A percentile compares a stretch with the other conserved stretches of the same genome.
Evolutionary conservation across 192 early-diverging fungal species (phyloP).

Genomic region (Allomyces macrogynus): DNA sequence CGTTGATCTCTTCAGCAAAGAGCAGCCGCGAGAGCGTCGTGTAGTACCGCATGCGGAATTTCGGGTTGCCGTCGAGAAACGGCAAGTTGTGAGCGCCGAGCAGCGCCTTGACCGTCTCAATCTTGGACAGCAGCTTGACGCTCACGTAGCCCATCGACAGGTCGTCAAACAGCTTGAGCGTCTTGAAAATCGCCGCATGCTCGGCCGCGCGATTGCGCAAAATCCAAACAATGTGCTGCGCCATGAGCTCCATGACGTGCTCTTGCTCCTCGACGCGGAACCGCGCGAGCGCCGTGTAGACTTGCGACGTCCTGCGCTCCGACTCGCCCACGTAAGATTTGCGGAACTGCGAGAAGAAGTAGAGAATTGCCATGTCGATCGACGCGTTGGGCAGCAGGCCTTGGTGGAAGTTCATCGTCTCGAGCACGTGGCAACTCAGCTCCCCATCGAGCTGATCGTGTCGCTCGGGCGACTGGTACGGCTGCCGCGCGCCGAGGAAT

Average conservation of each 20-base stretch:
- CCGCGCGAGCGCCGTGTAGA: slow-evolving; percentile 38
- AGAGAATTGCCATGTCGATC: slow-evolving; percentile 60
- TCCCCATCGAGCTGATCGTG: slow-evolving; percentile 62
- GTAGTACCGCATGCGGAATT: slow-evolving; percentile 48
- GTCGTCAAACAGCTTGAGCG: slow-evolving; percentile 56
- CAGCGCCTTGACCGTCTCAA: slow-evolving; percentile 45
- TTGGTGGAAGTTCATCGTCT: slow-evolving; percentile 47
- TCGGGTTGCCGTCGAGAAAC: slow-evolving; percentile 39
- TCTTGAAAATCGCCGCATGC: slow-evolving; percentile 33
- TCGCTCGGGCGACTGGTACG: slow-evolving; percentile 53
- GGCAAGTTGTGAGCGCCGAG: slow-evolving; percentile 43
- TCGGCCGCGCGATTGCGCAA: slow-evolving; percentile 35
- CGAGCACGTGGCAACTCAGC: slow-evolving; percentile 39
- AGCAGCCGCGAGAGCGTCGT: slow-evolving; percentile 52
- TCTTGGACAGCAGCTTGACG: slow-evolving; percentile 52
- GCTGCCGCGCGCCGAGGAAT: slow-evolving; percentile 45
- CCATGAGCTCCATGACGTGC: slow-evolving; percentile 13
- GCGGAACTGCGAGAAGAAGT: slow-evolving; percentile 55
- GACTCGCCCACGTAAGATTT: slow-evolving; percentile 64
- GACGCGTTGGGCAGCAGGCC: slow-evolving; percentile 20
- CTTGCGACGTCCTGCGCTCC: slow-evolving; percentile 30
- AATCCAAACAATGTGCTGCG: slow-evolving; percentile 29
- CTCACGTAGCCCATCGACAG: slow-evolving; percentile 42
- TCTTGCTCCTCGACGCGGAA: slow-evolving; percentile 45
- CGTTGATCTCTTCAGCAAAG: slow-evolving; percentile 19